A percentile compares a stretch with the other conserved stretches of the same genome.
Conservation (phyloP, 108 stramenopile genomes). For the Stephanodiscus triporus region DNA sequence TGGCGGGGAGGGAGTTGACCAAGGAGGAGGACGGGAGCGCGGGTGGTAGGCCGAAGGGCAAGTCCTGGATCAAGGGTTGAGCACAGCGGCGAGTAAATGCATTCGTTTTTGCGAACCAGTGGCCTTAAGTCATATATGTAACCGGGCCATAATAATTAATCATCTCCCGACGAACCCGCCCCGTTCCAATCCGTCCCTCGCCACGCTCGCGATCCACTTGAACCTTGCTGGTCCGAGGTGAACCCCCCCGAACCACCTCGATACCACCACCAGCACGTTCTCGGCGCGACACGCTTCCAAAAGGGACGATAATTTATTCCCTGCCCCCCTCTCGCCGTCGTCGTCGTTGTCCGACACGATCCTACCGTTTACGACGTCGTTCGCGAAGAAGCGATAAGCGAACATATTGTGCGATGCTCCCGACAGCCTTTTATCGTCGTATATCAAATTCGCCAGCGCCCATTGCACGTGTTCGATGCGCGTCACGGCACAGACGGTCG, state of each 20-base stretch:
- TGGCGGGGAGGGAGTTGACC: slow-evolving; percentile 68
- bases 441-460: slow-evolving; percentile 59
- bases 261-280: slow-evolving; percentile 90
- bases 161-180: slow-evolving; percentile 33
- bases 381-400: slow-evolving; percentile 72
- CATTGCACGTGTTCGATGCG: slow-evolving; percentile 68
- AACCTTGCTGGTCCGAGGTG: slow-evolving; percentile 89
- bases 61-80: slow-evolving; percentile 63
- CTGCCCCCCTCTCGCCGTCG: slow-evolving; percentile 92
- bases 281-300: slow-evolving; percentile 73
- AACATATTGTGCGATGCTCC: slow-evolving; percentile 88
- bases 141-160: too few species aligned
- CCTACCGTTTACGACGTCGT: slow-evolving; percentile 6
- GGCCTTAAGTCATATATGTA: too few species aligned
- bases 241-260: slow-evolving; percentile 89
- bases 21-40: slow-evolving; percentile 46
- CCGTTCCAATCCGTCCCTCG: slow-evolving; percentile 62
- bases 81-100: too few species aligned
- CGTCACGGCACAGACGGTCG: slow-evolving; percentile 60
- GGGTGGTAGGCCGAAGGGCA: slow-evolving; percentile 41
- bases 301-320: slow-evolving; percentile 73
- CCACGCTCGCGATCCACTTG: slow-evolving; percentile 79
- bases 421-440: slow-evolving; percentile 66
- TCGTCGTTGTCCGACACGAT: slow-evolving; percentile 86
- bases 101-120: too few species aligned